Base-by-base conservation (phyloP, 768 basidiomycete genomes). In the Lepiota brunneoincarnata region DNA sequence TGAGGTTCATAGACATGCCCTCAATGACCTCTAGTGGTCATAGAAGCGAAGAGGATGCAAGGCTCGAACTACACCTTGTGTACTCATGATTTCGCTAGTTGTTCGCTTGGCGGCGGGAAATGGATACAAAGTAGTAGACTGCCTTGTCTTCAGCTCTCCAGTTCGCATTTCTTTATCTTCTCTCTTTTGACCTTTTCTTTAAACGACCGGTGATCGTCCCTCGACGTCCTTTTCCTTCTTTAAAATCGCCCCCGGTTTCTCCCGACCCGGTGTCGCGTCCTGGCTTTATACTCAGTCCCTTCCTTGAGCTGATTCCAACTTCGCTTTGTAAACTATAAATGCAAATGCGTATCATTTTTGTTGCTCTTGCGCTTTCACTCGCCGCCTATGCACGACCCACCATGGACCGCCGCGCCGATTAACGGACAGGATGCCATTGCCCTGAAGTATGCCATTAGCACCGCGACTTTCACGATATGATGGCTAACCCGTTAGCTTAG, bases 391-490 rank as follows among this genome's bases (percentile, higher is more conserved):
- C 76, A 6, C 72, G 65, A 35, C 75, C 73, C 4, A 38, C 53
- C 21, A 28, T 54, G 45, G 40, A 56, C 18, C 69, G 61, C 34
- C 64, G 61, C 55, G 72, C 67, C 48, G 65, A 58, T 24, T 72
- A 77, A 76, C 64, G 73, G 75, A 49, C 64, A 74, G 50, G 74
- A 70, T 52, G 73, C 74, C 41, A 68, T 77, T 53, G 67, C 67
- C 14, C 58, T 70, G 24, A 78, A 77, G 79, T 75, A 34, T 34
- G 70, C 63, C n/a, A 38, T 34, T 36, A 37, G 21, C 36, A 23
- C 38, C 20, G n/a, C 24, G 21, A 18, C 4, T 34, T 42, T 50
- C 21, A 23, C 14, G 21, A 37, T 47, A 52, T 26, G 20, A 43
- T 41, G 50, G 28, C 46, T 18, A 21, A 18, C 18, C 14, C 24